Percentiles rank a stretch among this genome's conserved stretches.
phyloP scores from a whole-genome alignment of 805 yeast genomes.

The Candida silvicultrix region DNA sequence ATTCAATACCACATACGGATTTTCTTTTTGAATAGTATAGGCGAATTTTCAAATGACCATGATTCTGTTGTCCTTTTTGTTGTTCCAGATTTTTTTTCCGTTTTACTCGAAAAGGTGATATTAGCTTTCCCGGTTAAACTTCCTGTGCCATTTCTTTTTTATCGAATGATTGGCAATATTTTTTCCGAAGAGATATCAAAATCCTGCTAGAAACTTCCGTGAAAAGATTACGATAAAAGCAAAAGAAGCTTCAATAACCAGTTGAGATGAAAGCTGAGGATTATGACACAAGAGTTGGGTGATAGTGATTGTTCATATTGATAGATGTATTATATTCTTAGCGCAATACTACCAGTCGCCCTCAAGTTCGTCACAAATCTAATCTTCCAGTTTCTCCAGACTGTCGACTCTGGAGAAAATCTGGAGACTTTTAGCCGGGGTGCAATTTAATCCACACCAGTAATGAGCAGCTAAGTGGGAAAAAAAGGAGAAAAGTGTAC shows the following conservation, averaged over 20 bases:
- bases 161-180: neutral
- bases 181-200: neutral
- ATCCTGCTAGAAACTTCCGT: neutral
- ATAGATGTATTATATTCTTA: too few species aligned
- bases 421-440: neutral
- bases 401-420: neutral
- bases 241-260: neutral
- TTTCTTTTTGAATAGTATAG: too few species aligned
- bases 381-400: neutral
- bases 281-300: too few species aligned
- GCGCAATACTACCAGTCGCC: too few species aligned
- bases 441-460: neutral
- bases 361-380: too few species aligned
- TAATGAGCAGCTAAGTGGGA: neutral
- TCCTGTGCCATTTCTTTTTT: neutral
- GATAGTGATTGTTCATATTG: too few species aligned
- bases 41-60: too few species aligned
- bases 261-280: too few species aligned
- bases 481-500: too few species aligned
- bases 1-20: too few species aligned
- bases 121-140: neutral
- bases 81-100: too few species aligned
- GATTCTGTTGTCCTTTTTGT: too few species aligned
- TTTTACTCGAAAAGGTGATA: neutral
- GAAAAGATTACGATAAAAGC: neutral